phyloP scores from a whole-genome alignment of 768 basidiomycete species.

The Boletus reticuloceps region DNA sequence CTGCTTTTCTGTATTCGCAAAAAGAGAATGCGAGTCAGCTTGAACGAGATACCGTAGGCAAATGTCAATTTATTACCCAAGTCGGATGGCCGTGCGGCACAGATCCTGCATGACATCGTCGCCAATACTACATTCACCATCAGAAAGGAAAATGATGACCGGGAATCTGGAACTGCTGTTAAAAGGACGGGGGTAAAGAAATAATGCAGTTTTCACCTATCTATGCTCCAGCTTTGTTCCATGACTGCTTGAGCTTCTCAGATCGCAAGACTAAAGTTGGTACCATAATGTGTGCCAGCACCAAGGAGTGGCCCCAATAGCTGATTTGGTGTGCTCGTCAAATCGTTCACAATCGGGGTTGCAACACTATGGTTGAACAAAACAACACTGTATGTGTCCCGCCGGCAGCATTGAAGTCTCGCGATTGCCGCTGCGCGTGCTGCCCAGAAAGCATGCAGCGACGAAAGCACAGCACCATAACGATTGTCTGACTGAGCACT shows the following conservation, averaged over 20 bases:
- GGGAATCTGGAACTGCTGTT: constrained; percentile 11
- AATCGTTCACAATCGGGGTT: constrained; percentile 43
- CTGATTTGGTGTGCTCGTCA: constrained; percentile 41
- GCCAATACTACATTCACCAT: constrained; percentile 45
- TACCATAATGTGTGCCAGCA: constrained; percentile 34
- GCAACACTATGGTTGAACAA: constrained; percentile 36
- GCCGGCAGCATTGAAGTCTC: constrained; percentile 27
- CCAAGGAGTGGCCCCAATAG: constrained; percentile 40
- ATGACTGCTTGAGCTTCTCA: constrained; percentile 35
- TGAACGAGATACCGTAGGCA: fast-evolving
- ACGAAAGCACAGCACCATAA: constrained; percentile 57
- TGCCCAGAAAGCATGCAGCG: constrained; percentile 54
- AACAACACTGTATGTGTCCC: constrained; percentile 57
- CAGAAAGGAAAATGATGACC: constrained; percentile 18
- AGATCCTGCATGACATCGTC: constrained; percentile 41
- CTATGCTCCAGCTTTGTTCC: constrained; percentile 48
- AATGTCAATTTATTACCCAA: constrained; percentile 35
- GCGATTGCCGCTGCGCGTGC: constrained; percentile 43
- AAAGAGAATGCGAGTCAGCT: neutral
- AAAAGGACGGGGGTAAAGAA: neutral
- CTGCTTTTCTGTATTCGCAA: constrained; percentile 39
- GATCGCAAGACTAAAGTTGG: constrained; percentile 45
- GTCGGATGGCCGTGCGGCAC: constrained; percentile 40
- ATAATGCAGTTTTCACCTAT: constrained; percentile 35
- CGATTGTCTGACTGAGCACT: constrained; percentile 40